These are phyloP conservation scores for Periconia digitata DNA, from an alignment of 2,329 filamentous ascomycete species.

Conservation along the genomic window DNA sequence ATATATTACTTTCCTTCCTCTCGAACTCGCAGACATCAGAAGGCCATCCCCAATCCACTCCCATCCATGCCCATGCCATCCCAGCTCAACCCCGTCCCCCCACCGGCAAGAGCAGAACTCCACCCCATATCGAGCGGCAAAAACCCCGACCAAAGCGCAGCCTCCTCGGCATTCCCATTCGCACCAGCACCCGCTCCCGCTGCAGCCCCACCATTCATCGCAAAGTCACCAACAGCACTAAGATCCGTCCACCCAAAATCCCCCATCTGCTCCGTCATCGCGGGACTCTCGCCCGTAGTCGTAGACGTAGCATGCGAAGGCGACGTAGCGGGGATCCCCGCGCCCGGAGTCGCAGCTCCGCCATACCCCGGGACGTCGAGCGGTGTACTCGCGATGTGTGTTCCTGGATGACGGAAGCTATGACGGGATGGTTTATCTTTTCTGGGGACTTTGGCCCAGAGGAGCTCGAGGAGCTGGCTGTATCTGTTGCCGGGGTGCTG, in stretches of 20 bases:
- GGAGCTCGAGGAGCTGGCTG: conserved; percentile 48
- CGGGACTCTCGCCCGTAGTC: conserved; percentile 43
- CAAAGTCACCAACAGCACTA: conserved; percentile 51
- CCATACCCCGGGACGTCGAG: conserved; percentile 27
- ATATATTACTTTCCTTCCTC: not conserved
- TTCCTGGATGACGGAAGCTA: conserved; percentile 35
- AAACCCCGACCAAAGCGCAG: conserved; percentile 38
- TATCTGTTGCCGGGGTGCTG: conserved; percentile 52
- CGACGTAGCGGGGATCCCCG: conserved; percentile 9
- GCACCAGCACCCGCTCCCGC: conserved; percentile 23
- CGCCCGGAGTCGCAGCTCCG: conserved; percentile 12
- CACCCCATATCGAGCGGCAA: conserved; percentile 43
- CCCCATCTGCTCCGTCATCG: conserved; percentile 50
- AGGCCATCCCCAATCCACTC: conserved; percentile 20
- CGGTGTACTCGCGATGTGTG: conserved; percentile 28
- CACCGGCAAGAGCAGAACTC: conserved; percentile 23
- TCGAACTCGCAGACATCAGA: not conserved
- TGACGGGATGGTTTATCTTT: conserved; percentile 32
- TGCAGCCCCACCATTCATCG: conserved; percentile 44
- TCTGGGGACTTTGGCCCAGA: conserved; percentile 51
- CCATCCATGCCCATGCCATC: conserved; percentile 31
- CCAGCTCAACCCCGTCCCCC: conserved; percentile 33
- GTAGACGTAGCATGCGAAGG: conserved; percentile 46
- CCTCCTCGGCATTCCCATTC: conserved; percentile 23
- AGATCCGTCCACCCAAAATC: conserved; percentile 55